phyloP scores from a whole-genome alignment of 306 rosid genomes.

The Inga leiocalycina region DNA sequence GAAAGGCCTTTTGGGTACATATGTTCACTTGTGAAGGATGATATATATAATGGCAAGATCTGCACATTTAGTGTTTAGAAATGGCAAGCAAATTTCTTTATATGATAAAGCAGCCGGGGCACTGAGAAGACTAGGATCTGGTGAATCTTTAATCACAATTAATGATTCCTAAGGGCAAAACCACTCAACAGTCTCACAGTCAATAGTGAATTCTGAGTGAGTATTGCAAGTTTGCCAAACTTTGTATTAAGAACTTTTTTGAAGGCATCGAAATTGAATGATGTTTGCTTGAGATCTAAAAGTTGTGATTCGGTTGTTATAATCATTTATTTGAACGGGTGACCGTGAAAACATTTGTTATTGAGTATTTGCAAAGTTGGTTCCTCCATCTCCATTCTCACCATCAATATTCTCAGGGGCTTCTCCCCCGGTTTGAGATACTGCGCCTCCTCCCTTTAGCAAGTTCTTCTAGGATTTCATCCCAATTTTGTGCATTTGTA shows the following conservation, averaged over 20 bases:
- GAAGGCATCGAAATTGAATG: neutral
- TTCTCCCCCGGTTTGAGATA: neutral
- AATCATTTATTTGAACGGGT: neutral
- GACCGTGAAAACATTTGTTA: neutral
- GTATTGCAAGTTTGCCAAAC: constrained; percentile 17
- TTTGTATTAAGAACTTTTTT: neutral
- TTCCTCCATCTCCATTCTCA: neutral
- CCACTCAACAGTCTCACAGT: neutral
- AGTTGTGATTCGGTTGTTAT: neutral
- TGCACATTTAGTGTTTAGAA: too few species aligned
- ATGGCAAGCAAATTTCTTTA: too few species aligned
- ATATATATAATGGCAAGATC: too few species aligned
- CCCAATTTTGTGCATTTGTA: neutral
- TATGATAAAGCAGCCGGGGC: too few species aligned
- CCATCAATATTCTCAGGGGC: neutral
- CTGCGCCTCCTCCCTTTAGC: neutral
- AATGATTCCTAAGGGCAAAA: too few species aligned
- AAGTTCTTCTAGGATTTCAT: neutral
- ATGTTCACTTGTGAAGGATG: too few species aligned
- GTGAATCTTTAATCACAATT: too few species aligned
- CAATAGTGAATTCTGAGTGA: constrained; percentile 21
- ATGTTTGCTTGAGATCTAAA: neutral
- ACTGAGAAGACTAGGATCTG: too few species aligned
- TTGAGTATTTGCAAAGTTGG: neutral
- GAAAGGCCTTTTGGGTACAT: too few species aligned